phyloP scores from a whole-genome alignment of 768 basidiomycete genomes.

The Chalciporus pseudorubinellus region DNA sequence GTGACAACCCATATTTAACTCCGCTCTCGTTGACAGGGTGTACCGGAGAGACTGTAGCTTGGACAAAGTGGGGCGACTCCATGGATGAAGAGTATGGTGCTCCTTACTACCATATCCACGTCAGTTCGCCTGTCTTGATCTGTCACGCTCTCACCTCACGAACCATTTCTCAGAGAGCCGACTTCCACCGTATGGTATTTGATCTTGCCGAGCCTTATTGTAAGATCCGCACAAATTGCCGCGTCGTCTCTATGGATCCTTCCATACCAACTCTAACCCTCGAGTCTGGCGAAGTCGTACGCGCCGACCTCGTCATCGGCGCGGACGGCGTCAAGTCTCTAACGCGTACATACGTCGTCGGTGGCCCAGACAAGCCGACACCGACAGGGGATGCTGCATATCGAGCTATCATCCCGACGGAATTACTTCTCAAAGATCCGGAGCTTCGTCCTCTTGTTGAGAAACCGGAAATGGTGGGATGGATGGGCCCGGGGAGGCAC shows the following conservation, averaged over 20 bases:
- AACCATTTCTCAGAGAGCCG: slow-evolving; percentile 36
- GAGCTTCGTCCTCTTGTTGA: slow-evolving; percentile 52
- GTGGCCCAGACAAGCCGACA: slow-evolving; percentile 42
- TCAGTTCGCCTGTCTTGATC: slow-evolving; percentile 6
- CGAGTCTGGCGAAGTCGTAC: slow-evolving; percentile 41
- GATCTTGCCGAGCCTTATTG: slow-evolving; percentile 37
- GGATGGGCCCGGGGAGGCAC: slow-evolving; percentile 56
- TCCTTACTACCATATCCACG: slow-evolving; percentile 37
- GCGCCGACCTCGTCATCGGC: slow-evolving; percentile 46
- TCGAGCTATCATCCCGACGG: slow-evolving; percentile 50
- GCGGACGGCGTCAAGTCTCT: slow-evolving; percentile 55
- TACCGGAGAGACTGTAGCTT: slow-evolving; percentile 36
- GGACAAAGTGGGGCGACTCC: slow-evolving; percentile 34
- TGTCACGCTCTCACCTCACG: not conserved
- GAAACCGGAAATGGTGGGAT: slow-evolving; percentile 49
- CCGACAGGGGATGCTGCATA: slow-evolving; percentile 67
- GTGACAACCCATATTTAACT: not conserved
- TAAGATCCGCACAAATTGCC: slow-evolving; percentile 35
- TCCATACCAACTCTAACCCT: slow-evolving; percentile 36
- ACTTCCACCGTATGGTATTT: slow-evolving; percentile 41
- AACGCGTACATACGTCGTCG: slow-evolving; percentile 48
- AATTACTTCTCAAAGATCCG: slow-evolving; percentile 45
- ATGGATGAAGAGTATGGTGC: slow-evolving; percentile 35
- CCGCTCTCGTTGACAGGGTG: slow-evolving; percentile 18
- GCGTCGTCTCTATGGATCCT: slow-evolving; percentile 37